Base-by-base conservation (phyloP, 768 basidiomycete species). In the Termitomyces bulborhizus region DNA sequence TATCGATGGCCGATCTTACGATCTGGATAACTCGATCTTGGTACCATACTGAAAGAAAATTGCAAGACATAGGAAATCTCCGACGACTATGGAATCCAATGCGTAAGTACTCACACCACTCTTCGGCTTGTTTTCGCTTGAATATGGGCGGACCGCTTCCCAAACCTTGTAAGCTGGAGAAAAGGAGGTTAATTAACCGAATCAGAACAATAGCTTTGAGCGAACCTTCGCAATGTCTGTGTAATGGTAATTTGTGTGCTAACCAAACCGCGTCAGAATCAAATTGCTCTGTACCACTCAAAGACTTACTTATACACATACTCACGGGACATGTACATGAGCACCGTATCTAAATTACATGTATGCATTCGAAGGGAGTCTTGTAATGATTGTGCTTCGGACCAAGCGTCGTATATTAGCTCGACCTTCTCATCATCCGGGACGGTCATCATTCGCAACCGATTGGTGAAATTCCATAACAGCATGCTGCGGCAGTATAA, bases 401-500 rank as follows among this genome's bases (percentile, higher is more conserved):
- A 70, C 73, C 81, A 86, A 1, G 82, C 81, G 47, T 83, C 80
- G 54, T 81, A 71, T 5, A 84, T 79, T 48, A 82, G 73, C 41
- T 82, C 82, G 1, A 82, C 78, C 44, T 79, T 78, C n/a, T 81
- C 79, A 34, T 83, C 79, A 21, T 71, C 71, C 11, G 71, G 66
- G 54, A 74, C 73, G 0, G 57, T 31, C 12, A 73, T 73, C 53
- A 73, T 71, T 48, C 78, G 65, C 27, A 84, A 70, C 3, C 81
- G 80, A 46, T 77, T 75, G 59, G 82, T 84, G 63, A 83, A 85
- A 62, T 81, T 86, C 88, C 88, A 92, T 3, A 91, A 73, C 9
- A 92, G 76, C 85, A 91, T 87, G 65, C 82, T 83, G 34, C 90
- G 83, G 68, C 88, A 90, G 62, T 89, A 89, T 27, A 92, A 72